Conservation (phyloP, 371 early-diverging fungal species). For the Mortierella sp. region DNA sequence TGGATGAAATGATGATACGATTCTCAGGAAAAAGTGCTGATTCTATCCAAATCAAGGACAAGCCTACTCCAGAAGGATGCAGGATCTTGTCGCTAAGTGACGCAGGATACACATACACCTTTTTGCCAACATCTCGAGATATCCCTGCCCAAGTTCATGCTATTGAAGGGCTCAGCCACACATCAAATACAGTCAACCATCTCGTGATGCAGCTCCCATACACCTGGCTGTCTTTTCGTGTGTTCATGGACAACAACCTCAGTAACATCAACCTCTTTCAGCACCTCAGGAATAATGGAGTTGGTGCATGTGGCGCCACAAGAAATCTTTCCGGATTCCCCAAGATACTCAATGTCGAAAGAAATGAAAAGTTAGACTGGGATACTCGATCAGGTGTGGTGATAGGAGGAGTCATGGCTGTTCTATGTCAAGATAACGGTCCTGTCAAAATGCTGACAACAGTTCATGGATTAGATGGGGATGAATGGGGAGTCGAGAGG, state of each 20-base stretch:
- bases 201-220: conserved; percentile 19
- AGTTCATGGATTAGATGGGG: conserved; percentile 13
- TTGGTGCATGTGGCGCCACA: conserved; percentile 35
- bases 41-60: conserved; percentile 29
- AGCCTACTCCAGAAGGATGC: conserved; percentile 27
- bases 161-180: conserved; percentile 4
- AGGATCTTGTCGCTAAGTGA: conserved; percentile 35
- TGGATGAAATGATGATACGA: conserved; percentile 33
- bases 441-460: conserved; percentile 30
- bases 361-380: conserved; percentile 5
- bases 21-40: conserved; percentile 26
- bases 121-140: conserved; percentile 16
- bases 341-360: conserved; percentile 9
- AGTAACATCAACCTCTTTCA: conserved; percentile 16
- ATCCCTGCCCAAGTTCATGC: conserved; percentile 10
- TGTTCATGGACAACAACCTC: conserved; percentile 36
- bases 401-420: conserved; percentile 11
- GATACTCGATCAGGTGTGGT: conserved; percentile 12
- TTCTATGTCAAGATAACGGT: conserved; percentile 37
- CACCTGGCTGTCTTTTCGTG: not conserved
- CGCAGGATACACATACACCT: conserved; percentile 20
- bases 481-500: not conserved
- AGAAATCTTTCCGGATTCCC: conserved; percentile 3
- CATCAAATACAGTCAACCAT: conserved; percentile 10
- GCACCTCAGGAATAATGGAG: not conserved